phyloP scores from a whole-genome alignment of 2,329 filamentous ascomycete species.

The Cercospora berteroae region DNA sequence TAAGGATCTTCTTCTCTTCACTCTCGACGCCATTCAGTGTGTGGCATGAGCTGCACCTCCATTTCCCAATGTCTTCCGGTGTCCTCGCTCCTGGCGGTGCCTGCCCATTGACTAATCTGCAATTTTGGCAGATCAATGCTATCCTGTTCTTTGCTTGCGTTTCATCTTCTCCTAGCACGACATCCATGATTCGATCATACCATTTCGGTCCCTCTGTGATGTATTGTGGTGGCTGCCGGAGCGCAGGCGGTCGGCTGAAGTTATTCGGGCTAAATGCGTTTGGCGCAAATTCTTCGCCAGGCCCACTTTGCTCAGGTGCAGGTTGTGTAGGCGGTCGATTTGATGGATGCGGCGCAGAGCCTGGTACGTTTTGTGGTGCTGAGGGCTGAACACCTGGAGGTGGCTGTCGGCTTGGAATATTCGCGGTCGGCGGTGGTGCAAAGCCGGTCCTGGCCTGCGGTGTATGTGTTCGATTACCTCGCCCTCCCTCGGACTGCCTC shows the following conservation, averaged over 20 bases:
- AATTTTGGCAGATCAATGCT: constrained; percentile 77
- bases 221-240: constrained; percentile 26
- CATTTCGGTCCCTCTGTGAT: constrained; percentile 57
- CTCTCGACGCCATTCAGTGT: constrained; percentile 78
- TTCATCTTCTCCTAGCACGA: constrained; percentile 92
- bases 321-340: constrained; percentile 16
- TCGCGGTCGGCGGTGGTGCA: constrained; percentile 63
- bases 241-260: constrained; percentile 41
- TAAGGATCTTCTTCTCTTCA: constrained; percentile 70
- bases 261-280: constrained; percentile 67
- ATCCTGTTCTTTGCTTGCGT: constrained; percentile 87
- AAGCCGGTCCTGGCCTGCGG: constrained; percentile 56
- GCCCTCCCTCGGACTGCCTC: constrained; percentile 26
- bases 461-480: constrained; percentile 24
- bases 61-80: constrained; percentile 76
- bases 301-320: constrained; percentile 27
- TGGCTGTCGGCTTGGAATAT: constrained; percentile 50
- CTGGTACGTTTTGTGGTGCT: constrained; percentile 13
- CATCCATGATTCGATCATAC: constrained; percentile 93
- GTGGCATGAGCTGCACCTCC: constrained; percentile 86
- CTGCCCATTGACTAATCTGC: constrained; percentile 90
- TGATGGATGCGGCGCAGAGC: constrained; percentile 3
- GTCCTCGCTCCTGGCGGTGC: constrained; percentile 81
- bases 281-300: constrained; percentile 66
- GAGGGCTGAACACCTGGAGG: constrained; percentile 12